Percentiles rank a stretch among this genome's conserved stretches.
Evolutionary conservation across 2,329 filamentous ascomycete species (phyloP).

Genomic region (Alternaria atra): DNA sequence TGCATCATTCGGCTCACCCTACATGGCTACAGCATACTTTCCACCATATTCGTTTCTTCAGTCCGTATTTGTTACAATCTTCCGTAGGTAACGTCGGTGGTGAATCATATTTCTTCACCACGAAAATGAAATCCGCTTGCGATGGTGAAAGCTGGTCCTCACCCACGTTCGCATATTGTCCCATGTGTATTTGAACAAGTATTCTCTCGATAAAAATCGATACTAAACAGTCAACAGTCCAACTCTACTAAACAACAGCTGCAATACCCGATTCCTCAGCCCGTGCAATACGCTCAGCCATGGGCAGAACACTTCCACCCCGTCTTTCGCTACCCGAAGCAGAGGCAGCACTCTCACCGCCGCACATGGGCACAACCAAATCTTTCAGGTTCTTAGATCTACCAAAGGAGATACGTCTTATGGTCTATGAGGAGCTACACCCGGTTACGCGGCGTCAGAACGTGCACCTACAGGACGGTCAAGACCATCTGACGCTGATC

Average conservation of each 20-base stretch:
- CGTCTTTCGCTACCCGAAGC: not conserved
- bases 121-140: not conserved
- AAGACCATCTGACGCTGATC: constrained; percentile 8
- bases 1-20: not conserved
- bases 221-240: not conserved
- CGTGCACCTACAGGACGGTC: not conserved
- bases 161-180: not conserved
- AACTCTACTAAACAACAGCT: not conserved
- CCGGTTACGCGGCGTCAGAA: not conserved
- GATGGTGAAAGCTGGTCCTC: not conserved
- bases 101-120: not conserved
- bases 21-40: not conserved
- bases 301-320: not conserved
- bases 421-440: constrained; percentile 13
- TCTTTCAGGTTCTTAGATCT: constrained; percentile 16
- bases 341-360: not conserved
- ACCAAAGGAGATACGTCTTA: constrained; percentile 16
- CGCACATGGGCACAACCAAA: not conserved
- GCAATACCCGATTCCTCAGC: not conserved
- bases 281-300: not conserved
- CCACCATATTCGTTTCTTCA: not conserved
- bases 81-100: not conserved
- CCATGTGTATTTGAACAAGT: not conserved
- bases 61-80: not conserved
- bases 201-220: not conserved